Evolutionary conservation across 176 grass and related monocot species (phyloP), one percentile per base, ranked within the genome.

Genomic region (Triticum monococcum): DNA sequence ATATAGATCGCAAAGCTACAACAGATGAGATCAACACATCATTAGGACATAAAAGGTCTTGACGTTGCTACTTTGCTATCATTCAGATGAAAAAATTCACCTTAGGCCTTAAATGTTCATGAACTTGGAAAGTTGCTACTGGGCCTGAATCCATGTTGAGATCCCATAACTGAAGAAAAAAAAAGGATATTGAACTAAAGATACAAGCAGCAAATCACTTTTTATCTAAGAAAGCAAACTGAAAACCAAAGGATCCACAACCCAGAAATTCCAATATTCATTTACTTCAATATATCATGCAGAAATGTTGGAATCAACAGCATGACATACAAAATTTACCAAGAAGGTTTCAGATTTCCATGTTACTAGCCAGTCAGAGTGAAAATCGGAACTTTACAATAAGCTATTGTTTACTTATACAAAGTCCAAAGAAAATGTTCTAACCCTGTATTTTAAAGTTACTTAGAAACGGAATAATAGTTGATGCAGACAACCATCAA

Each of bases 71-170:
- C 79, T 79, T 54, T 40, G 48, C 37, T 72, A 82, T 68, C 73
- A 86, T 70, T 76, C 28, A 69, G 64, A 86, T 86, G 40, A 64
- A 83, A 78, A 66, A 82, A n/a, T 71, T 92, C 81, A 97, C 94
- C 94, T 84, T 92, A 71, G 94, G 94, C 86, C 94, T 93, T 79
- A 97, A 92, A 90, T 92, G 91, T 88, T 97, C 94, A 78, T 97
- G 94, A 79, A 97, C 94, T 81, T 93, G 89, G 80, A 97, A 97
- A 64, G 89, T 97, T 81, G 94, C 79, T 52, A 97, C 88, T 81
- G 94, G 94, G 20, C 92, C 88, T 25, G 92, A 97, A 94, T 97
- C 92, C 94, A 97, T 97, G 81, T 92, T 94, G 88, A 97, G 75
- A 90, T 97, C 94, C 94, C 94, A 97, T 83, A 97, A 84, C 94